Base-by-base conservation (phyloP, 2,329 filamentous ascomycete species). In the Fusarium sp. region DNA sequence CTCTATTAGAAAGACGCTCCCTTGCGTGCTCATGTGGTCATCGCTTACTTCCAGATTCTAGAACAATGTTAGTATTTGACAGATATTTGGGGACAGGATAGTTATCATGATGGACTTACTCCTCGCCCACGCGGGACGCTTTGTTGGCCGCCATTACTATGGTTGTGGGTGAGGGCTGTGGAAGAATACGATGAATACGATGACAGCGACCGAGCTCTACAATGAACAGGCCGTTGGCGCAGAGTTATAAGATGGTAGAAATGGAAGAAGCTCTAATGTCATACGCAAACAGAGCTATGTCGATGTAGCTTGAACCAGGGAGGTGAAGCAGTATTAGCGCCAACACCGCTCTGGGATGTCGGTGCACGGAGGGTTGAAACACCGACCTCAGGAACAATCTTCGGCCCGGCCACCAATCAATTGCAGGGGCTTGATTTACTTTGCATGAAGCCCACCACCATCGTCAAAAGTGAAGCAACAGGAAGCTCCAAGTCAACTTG, bases 41-140 rank as follows among this genome's bases (percentile, higher is more conserved):
- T 38, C 31, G 87, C 93, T 90, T 87, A 97, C 94, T 97, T 97
- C 94, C 94, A 97, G 77, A 97, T 93, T 82, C 94, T 97, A 79
- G 53, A 68, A 81, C 75, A 79, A 79, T n/a, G 70, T 82, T 73
- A 82, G 80, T 30, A 55, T 51, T 22, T 24, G 18, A 24, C 24
- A 16, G 24, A 26, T 20, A 33, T 35, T 48, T 53, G 73, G 77
- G 22, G 24, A 15, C 15, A 8, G 16, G n/a, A 15, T 18, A 42
- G 60, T 10, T 55, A 50, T 56, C 31, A 16, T 57, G 35, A 48
- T 51, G 59, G 36, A 85, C 88, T 66, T 83, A 90, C 89, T 91
- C 89, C 81, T 91, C 89, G 80, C 89, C 89, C 72, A 91, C 82
- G 62, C 89, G 87, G 80, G 88, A 86, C 63, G 89, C 88, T 80